Conservation (phyloP, 106 monocot species). For the Gastrodia elata region DNA sequence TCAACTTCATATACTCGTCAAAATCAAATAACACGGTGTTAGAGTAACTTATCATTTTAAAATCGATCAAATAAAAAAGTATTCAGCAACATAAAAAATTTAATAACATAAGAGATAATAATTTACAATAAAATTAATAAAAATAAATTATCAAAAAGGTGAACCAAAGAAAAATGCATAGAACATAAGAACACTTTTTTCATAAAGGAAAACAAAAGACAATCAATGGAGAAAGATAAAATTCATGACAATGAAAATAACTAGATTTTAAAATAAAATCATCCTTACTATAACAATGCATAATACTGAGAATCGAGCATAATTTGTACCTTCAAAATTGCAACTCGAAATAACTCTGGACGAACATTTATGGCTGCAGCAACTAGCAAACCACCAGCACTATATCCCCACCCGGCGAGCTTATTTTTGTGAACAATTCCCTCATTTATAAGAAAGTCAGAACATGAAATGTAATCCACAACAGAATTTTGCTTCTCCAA, state of each 20-base stretch:
- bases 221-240: no score
- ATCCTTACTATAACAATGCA: no score
- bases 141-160: no score
- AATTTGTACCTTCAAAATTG: slow-evolving; percentile 69
- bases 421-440: slow-evolving; percentile 63
- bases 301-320: neutral
- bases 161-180: no score
- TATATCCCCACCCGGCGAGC: slow-evolving; percentile 94
- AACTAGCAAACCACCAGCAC: slow-evolving; percentile 88
- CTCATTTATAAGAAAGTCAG: slow-evolving; percentile 66
- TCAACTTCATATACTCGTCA: no score
- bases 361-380: slow-evolving; percentile 80
- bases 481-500: slow-evolving; percentile 75
- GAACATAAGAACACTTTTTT: no score
- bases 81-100: neutral
- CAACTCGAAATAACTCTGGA: slow-evolving; percentile 75
- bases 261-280: no score
- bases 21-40: no score
- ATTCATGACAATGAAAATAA: no score
- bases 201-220: no score
- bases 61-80: neutral
- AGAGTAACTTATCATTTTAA: no score
- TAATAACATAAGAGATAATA: neutral
- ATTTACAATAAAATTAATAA: no score
- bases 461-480: slow-evolving; percentile 78